Conservation (phyloP, 352 stramenopile species). For the Plasmopara viticola region DNA sequence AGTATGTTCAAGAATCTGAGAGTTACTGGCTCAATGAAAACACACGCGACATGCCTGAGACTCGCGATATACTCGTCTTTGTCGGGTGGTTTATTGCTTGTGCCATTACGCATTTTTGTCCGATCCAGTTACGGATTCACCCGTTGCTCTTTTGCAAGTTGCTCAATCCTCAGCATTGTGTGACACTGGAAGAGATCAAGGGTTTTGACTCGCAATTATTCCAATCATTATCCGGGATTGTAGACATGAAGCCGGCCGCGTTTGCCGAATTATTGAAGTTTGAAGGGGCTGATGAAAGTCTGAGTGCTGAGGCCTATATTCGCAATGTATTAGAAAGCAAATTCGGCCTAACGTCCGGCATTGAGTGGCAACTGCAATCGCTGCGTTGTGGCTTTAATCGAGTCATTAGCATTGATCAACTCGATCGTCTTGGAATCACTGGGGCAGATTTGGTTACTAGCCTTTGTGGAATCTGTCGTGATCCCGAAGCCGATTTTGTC, state of each 20-base stretch:
- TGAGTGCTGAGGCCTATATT: constrained; percentile 49
- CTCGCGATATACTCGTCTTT: constrained; percentile 34
- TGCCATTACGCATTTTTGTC: constrained; percentile 38
- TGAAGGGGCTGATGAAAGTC: constrained; percentile 31
- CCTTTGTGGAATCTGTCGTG: constrained; percentile 24
- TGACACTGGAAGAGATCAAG: constrained; percentile 43
- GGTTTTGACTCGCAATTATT: constrained; percentile 38
- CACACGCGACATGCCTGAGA: constrained; percentile 27
- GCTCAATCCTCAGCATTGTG: constrained; percentile 21
- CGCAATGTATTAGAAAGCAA: constrained; percentile 36
- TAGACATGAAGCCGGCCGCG: constrained; percentile 38
- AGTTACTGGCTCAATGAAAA: constrained; percentile 58
- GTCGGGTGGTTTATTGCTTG: constrained; percentile 59
- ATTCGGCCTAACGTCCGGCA: constrained; percentile 34
- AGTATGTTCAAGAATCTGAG: constrained; percentile 56
- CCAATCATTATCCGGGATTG: constrained; percentile 40
- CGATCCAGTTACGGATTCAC: constrained; percentile 36
- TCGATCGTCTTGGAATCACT: constrained; percentile 16
- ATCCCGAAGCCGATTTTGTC: constrained; percentile 25
- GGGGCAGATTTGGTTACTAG: constrained; percentile 30
- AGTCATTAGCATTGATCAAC: constrained; percentile 28
- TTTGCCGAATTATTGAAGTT: constrained; percentile 51
- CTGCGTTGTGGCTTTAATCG: constrained; percentile 40
- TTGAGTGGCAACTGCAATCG: constrained; percentile 44
- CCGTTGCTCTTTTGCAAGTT: constrained; percentile 47